Base-by-base conservation (phyloP, 2,329 filamentous ascomycete genomes). In the Neodidymelliopsis sp. region DNA sequence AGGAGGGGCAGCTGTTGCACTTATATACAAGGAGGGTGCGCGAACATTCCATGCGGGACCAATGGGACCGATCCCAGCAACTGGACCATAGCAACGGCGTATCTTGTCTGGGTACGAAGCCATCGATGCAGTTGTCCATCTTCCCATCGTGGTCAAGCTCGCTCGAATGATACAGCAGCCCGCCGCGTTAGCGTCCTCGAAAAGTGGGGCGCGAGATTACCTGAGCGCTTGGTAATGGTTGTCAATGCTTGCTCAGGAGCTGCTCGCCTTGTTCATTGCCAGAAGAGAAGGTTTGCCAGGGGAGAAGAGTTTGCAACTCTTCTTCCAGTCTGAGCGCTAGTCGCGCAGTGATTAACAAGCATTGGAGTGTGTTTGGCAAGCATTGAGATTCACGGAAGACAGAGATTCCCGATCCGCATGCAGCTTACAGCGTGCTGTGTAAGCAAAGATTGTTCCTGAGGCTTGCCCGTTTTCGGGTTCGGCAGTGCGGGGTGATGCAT, bases 381-480 rank as follows among this genome's bases (percentile, higher is more conserved):
- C 46, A 24, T 10, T n/a, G 8, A 48, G 23, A 37, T 40, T 24
- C 34, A 29, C 47, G 33, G 51, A 16, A 45, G 19, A 35, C 28
- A 39, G 15, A 23, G 20, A 23, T n/a, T 25, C 30, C 53, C 44
- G 49, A 37, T 36, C 24, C 28, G 31, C 7, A 18, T 35, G 36
- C 24, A 28, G 48, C 48, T 60, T 50, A 55, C 42, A 25, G 33
- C 27, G 29, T 29, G 40, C 25, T 62, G 39, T 54, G 55, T 62
- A 56, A 62, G 56, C 59, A 54, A 25, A 22, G 36, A 39, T 34
- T 25, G 49, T 46, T 45, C 57, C 54, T 58, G 58, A 46, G 27
- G 36, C 45, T 49, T 57, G 30, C 12, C 55, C 18, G 27, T 24
- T 51, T 59, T 36, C 34, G 40, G 35, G 10, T 35, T 35, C 13